phyloP scores from a whole-genome alignment of 305 asterid genomes.

The Nicotiana rustica region DNA sequence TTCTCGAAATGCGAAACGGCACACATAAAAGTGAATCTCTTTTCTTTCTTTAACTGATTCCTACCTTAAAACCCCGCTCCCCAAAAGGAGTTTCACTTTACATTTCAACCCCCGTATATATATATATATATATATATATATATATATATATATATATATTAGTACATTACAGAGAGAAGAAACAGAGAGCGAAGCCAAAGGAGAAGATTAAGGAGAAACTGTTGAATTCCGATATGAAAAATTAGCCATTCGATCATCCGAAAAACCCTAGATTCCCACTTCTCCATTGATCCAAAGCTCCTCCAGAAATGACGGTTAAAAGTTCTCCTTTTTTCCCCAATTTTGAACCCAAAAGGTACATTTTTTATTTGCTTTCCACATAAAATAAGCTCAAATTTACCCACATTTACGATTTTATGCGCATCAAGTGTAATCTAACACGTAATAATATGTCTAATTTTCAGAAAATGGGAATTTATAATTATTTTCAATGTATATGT shows the following conservation, averaged over 20 bases:
- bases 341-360: constrained; percentile 50
- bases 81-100: not conserved
- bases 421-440: not conserved
- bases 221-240: constrained; percentile 38
- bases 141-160: not conserved
- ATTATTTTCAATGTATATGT: not conserved
- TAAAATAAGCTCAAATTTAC: not conserved
- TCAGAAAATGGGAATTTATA: not conserved
- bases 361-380: not conserved
- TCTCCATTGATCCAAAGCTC: constrained; percentile 37
- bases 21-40: too few species aligned
- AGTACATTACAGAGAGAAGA: not conserved
- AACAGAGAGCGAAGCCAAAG: constrained; percentile 32
- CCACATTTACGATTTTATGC: not conserved
- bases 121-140: too few species aligned
- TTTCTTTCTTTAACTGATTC: too few species aligned
- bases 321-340: constrained; percentile 38
- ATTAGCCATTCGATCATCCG: constrained; percentile 45
- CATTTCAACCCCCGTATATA: not conserved
- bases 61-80: not conserved
- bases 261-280: constrained; percentile 36
- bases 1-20: too few species aligned
- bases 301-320: constrained; percentile 48
- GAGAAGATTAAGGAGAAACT: constrained; percentile 41
- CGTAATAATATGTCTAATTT: not conserved